These are phyloP conservation scores for Trifolium dubium DNA, from an alignment of 306 rosid genomes.

Conservation along the genomic window DNA sequence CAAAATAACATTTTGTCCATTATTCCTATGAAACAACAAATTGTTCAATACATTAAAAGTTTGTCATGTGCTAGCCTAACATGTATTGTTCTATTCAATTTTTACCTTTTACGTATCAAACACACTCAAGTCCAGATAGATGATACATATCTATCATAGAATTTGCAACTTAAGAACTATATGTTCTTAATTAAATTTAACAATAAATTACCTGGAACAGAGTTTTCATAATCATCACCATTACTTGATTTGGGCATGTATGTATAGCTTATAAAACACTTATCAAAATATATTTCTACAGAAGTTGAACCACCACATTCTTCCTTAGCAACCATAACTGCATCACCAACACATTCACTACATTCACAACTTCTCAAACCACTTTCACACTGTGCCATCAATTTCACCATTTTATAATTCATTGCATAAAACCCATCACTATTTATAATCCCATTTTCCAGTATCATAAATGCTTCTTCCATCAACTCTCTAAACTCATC, in stretches of 20 bases:
- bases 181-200: neutral
- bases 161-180: neutral
- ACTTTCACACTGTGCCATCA: constrained; percentile 72
- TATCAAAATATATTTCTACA: constrained; percentile 60
- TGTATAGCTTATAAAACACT: constrained; percentile 59
- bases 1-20: no score
- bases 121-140: no score
- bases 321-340: constrained; percentile 52
- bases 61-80: no score
- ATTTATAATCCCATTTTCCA: constrained; percentile 48
- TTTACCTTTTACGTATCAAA: no score
- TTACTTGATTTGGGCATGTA: constrained; percentile 38
- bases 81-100: no score
- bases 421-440: constrained; percentile 48
- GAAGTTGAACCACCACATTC: constrained; percentile 57
- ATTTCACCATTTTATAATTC: constrained; percentile 46
- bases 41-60: no score
- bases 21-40: no score
- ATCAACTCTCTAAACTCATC: constrained; percentile 45
- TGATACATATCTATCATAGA: neutral
- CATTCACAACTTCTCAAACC: constrained; percentile 62
- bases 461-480: constrained; percentile 52
- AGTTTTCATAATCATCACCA: neutral
- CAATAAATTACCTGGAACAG: constrained; percentile 43
- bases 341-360: constrained; percentile 59